Evolutionary conservation across 2,329 filamentous ascomycete species (phyloP), one percentile per base, ranked within the genome.

Genomic region (Aspergillus sp.): DNA sequence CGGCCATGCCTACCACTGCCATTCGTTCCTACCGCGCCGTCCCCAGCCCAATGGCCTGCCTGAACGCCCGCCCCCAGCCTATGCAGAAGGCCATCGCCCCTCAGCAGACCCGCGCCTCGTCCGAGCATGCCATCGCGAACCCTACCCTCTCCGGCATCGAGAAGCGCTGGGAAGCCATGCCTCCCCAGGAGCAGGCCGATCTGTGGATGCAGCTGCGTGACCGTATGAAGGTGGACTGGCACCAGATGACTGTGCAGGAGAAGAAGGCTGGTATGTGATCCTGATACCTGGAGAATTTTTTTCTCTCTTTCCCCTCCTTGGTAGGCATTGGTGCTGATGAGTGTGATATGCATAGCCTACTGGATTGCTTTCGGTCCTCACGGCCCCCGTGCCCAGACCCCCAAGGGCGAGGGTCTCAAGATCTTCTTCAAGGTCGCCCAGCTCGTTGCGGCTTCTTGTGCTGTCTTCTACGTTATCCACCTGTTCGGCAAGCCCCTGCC

Each of bases 161-260:
- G 84, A 96, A 95, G 85, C 82, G 93, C 79, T 98, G 93, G 93
- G 93, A 98, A 79, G 82, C 79, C 56, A 90, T 97, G 88, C 90
- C 91, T 51, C 89, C 93, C 57, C 90, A 95, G 80, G 93, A 98
- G 82, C 93, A 98, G 83, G 93, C 93, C 60, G 93, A 98, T 70
- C 79, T 98, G 64, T 98, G 93, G 93, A 98, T 98, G 93, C 80
- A 86, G 62, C 80, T 98, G 73, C 84, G 93, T 74, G 93, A 98
- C 77, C 86, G 93, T 68, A 98, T 98, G 93, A 96, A 95, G 87
- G 84, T 82, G 64, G 90, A 89, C 79, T 98, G 93, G 93, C 82
- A 85, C 68, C 89, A 97, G 68, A 78, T 98, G 77, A 96, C 93
- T 45, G 61, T 94, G 66, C 86, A 93, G 74, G 93, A 98, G 82